These are phyloP conservation scores for Huntiella bhutanensis DNA, from an alignment of 2,329 filamentous ascomycete genomes.

Conservation along the genomic window DNA sequence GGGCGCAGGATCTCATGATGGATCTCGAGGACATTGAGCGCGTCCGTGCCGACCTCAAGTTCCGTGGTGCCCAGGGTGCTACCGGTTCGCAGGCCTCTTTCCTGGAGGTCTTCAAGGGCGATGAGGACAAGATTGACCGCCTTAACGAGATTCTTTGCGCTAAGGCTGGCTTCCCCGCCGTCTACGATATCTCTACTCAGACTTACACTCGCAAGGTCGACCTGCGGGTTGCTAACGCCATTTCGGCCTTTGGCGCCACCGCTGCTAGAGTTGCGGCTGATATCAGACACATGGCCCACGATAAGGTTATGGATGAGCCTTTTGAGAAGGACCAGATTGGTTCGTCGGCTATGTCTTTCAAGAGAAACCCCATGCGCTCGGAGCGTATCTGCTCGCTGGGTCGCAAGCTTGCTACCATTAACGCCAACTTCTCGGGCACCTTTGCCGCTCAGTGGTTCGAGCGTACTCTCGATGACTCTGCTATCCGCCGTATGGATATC, in stretches of 20 bases:
- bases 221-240: slow-evolving; percentile 54
- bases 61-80: slow-evolving; percentile 45
- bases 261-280: slow-evolving; percentile 52
- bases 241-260: slow-evolving; percentile 61
- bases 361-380: slow-evolving; percentile 29
- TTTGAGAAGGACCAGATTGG: slow-evolving; percentile 67
- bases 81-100: slow-evolving; percentile 52
- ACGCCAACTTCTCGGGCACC: slow-evolving; percentile 18
- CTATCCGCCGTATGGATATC: slow-evolving; percentile 43
- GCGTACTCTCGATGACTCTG: slow-evolving; percentile 58
- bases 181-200: slow-evolving; percentile 44
- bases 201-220: slow-evolving; percentile 59
- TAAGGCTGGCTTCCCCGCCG: slow-evolving; percentile 32
- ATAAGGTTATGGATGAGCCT: slow-evolving; percentile 57
- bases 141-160: slow-evolving; percentile 37
- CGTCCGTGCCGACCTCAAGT: slow-evolving; percentile 47
- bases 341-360: slow-evolving; percentile 36
- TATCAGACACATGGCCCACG: slow-evolving; percentile 52
- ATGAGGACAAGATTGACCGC: slow-evolving; percentile 29
- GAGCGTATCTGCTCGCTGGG: slow-evolving; percentile 28
- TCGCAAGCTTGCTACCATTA: slow-evolving; percentile 26
- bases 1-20: slow-evolving; percentile 39
- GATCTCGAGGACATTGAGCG: slow-evolving; percentile 57
- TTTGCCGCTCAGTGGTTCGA: slow-evolving; percentile 27
- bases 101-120: slow-evolving; percentile 27